These are phyloP conservation scores for Schizochytrium sp. DNA, from an alignment of 108 stramenopile genomes.

Conservation along the genomic window DNA sequence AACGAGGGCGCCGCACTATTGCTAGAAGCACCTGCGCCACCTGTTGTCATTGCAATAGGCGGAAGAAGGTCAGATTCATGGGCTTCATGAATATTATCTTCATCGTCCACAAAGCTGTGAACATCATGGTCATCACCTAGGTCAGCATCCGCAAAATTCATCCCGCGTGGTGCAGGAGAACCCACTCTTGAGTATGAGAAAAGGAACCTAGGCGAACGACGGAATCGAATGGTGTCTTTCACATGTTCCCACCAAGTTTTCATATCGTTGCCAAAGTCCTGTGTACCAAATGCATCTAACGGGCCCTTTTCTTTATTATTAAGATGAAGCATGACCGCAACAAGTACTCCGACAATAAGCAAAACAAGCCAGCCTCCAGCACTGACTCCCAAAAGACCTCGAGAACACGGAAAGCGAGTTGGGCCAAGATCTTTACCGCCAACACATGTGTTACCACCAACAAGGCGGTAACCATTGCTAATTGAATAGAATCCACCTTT, in stretches of 20 bases:
- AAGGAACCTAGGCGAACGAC: not conserved
- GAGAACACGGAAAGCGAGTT: not conserved
- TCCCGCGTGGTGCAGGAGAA: not conserved
- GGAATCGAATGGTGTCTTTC: not conserved
- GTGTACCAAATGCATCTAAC: slow-evolving; percentile 29
- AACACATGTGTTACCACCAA: slow-evolving; percentile 50
- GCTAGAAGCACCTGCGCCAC: too few species aligned
- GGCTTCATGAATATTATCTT: too few species aligned
- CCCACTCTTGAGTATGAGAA: not conserved
- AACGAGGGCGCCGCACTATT: too few species aligned
- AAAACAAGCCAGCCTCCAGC: slow-evolving; percentile 14
- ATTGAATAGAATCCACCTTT: not conserved
- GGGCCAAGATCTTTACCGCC: slow-evolving; percentile 27
- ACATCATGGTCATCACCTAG: slow-evolving; percentile 15
- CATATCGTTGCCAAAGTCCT: slow-evolving; percentile 34
- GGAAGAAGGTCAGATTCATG: too few species aligned
- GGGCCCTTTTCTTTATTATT: not conserved
- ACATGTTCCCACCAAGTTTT: slow-evolving; percentile 24
- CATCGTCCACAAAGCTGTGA: slow-evolving; percentile 32
- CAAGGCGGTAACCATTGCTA: slow-evolving; percentile 44
- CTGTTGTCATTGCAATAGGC: too few species aligned
- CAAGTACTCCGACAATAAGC: not conserved
- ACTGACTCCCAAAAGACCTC: not conserved
- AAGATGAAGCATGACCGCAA: not conserved
- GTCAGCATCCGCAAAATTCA: slow-evolving; percentile 18